Percentiles rank a stretch among this genome's conserved stretches.
Conservation (phyloP, 805 yeast genomes). For the Schwanniomyces occidentalis region DNA sequence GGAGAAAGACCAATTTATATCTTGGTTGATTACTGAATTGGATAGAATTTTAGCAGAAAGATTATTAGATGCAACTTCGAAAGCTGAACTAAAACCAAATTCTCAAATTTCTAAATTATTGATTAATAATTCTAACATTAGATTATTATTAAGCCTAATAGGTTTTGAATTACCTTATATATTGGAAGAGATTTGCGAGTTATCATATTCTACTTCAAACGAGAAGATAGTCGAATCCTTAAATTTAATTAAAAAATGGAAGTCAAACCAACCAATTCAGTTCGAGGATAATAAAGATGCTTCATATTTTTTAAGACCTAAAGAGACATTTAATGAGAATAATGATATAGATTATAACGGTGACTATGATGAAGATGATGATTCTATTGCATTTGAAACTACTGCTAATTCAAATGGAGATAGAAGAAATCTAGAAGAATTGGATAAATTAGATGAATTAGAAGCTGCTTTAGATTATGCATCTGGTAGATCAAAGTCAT, state of each 20-base stretch:
- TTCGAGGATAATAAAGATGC: slow-evolving; percentile 41
- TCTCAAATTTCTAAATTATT: slow-evolving; percentile 27
- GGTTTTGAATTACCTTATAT: slow-evolving; percentile 48
- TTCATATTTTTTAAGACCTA: slow-evolving; percentile 26
- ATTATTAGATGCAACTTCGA: slow-evolving; percentile 7
- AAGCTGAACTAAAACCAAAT: slow-evolving; percentile 12
- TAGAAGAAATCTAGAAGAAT: slow-evolving; percentile 14
- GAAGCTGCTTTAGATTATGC: slow-evolving; percentile 31
- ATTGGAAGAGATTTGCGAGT: slow-evolving; percentile 38
- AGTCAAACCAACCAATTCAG: slow-evolving; percentile 28
- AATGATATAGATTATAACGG: slow-evolving; percentile 20
- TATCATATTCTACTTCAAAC: slow-evolving; percentile 32
- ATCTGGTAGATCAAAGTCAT: slow-evolving; percentile 3
- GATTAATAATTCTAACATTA: slow-evolving; percentile 47
- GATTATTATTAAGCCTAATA: slow-evolving; percentile 46
- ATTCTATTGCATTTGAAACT: slow-evolving; percentile 33
- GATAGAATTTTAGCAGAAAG: slow-evolving; percentile 27
- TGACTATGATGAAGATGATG: slow-evolving; percentile 26
- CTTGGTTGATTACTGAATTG: slow-evolving; percentile 44
- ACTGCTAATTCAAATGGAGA: slow-evolving; percentile 12
- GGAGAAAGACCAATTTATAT: slow-evolving; percentile 43
- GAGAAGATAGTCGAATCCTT: slow-evolving; percentile 33
- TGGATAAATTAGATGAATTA: slow-evolving; percentile 39
- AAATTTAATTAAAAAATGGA: slow-evolving; percentile 44
- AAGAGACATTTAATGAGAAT: slow-evolving; percentile 20